Evolutionary conservation across 2,329 filamentous ascomycete genomes (phyloP).

Genomic region (Fonsecaea multimorphosa): DNA sequence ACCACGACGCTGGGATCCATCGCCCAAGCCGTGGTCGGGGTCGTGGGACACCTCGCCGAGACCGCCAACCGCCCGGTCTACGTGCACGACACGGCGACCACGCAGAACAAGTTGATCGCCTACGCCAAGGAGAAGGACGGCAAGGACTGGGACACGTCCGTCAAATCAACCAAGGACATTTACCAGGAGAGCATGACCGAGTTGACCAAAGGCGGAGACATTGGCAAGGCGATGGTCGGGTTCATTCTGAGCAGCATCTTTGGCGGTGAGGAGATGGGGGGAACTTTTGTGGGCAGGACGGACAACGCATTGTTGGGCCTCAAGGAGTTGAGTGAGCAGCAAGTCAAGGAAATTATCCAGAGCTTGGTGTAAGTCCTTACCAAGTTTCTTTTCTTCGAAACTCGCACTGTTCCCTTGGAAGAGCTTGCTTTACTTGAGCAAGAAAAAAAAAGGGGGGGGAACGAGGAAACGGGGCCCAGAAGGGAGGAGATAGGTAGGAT

Average conservation of each 20-base stretch:
- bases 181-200: slow-evolving; percentile 43
- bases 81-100: slow-evolving; percentile 52
- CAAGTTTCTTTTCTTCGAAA: not conserved
- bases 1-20: slow-evolving; percentile 57
- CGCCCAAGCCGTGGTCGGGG: slow-evolving; percentile 56
- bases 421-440: not conserved
- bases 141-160: slow-evolving; percentile 33
- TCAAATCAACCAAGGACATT: slow-evolving; percentile 23
- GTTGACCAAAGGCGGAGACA: slow-evolving; percentile 39
- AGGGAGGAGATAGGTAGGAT: not conserved
- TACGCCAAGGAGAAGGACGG: slow-evolving; percentile 45
- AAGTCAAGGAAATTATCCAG: slow-evolving; percentile 43
- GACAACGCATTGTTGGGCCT: slow-evolving; percentile 52
- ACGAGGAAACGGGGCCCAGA: not conserved
- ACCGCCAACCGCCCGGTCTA: slow-evolving; percentile 60
- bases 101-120: slow-evolving; percentile 52
- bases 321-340: slow-evolving; percentile 43
- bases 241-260: slow-evolving; percentile 45
- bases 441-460: not conserved
- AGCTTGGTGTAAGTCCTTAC: slow-evolving; percentile 19
- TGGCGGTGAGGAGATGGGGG: slow-evolving; percentile 42
- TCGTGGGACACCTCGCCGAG: slow-evolving; percentile 57
- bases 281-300: slow-evolving; percentile 40
- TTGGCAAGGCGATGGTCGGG: slow-evolving; percentile 39
- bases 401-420: not conserved